phyloP scores from a whole-genome alignment of 768 basidiomycete genomes.

The Amanita rubescens region DNA sequence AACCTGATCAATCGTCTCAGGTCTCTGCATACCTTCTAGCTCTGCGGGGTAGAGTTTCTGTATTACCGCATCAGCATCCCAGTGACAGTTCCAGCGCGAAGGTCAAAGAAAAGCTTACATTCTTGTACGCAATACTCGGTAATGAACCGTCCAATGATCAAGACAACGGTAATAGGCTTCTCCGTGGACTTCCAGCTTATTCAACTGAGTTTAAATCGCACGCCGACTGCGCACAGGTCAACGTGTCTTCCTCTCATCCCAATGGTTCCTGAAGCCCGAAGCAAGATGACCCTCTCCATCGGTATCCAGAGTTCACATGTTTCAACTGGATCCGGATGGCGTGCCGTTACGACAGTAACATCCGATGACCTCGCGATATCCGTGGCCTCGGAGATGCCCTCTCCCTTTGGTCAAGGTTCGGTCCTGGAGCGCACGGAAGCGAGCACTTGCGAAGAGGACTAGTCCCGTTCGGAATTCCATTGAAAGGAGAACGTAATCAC shows the following conservation, averaged over 20 bases:
- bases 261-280: no score
- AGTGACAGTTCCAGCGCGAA: background rate
- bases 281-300: no score
- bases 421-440: background rate
- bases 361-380: background rate
- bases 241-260: no score
- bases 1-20: background rate
- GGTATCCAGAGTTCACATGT: background rate
- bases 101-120: background rate
- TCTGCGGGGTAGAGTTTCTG: background rate
- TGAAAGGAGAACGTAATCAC: background rate
- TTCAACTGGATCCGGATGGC: background rate
- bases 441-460: background rate
- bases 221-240: no score
- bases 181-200: background rate
- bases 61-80: background rate
- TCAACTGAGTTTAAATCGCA: no score
- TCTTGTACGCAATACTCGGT: background rate
- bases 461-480: background rate
- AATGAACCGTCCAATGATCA: background rate
- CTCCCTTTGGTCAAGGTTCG: background rate
- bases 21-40: background rate
- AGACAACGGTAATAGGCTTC: background rate
- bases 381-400: background rate
- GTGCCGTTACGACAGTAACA: background rate